Evolutionary conservation across 305 asterid genomes (phyloP), one percentile per base, ranked within the genome.

Genomic region (Caryopteris hybrid): DNA sequence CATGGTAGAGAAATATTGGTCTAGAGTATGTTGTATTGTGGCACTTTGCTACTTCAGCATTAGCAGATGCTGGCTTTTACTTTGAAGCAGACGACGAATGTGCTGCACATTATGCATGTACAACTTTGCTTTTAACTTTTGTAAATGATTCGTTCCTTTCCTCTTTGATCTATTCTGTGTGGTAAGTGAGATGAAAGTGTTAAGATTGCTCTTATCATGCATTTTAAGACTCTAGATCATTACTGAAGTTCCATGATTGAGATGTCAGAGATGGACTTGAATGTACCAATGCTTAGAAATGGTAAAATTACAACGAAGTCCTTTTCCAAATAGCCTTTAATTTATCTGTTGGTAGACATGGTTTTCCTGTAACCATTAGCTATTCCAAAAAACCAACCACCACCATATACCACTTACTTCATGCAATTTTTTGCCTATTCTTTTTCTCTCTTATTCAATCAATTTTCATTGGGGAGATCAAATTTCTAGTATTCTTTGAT

Each of bases 221-320:
- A 43, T 70, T 9, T 47, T 55, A 42, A 8, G 63, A 14, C 46
- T 61, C 58, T 14, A 12, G 22, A 33, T 22, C 22, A 21, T 18
- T 31, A 10, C 47, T 47, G 50, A 73, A 61, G 53, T 75, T 59
- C 51, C 64, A 13, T 75, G 58, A 60, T 56, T 51, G 42, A 39
- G 64, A 18, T 63, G 31, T 55, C 41, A 8, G 48, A 46, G 58
- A 23, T 48, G 66, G 76, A 43, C 47, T 20, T 59, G 59, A 68
- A 27, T 9, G 21, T 31, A 54, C 46, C 10, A 23, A 55, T 38
- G 18, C 56, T 51, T 6, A 31, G 42, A 48, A 57, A 29, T 20
- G 45, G 20, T 5, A n/a, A 46, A 46, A n/a, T 50, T 13, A 43
- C 14, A 38, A 36, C 22, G 10, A 16, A 4, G 14, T 38, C 52